Evolutionary conservation across 306 rosid species (phyloP).

Genomic region (Citrullus amarus): DNA sequence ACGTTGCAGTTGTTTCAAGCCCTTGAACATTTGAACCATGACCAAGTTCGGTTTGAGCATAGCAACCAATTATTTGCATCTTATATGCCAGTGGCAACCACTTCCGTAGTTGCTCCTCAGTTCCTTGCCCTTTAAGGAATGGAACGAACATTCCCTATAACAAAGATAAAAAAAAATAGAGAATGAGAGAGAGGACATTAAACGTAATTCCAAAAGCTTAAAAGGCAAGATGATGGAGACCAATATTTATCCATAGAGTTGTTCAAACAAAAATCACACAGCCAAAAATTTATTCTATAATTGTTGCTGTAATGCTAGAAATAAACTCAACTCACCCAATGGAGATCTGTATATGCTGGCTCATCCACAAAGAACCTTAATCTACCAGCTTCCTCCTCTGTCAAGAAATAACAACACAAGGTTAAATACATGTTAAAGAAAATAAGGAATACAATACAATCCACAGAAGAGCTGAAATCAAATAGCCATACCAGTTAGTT

Average conservation of each 20-base stretch:
- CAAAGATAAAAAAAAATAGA: conserved; percentile 7
- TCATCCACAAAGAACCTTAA: conserved; percentile 66
- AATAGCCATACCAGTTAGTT: conserved; percentile 45
- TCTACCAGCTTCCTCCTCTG: conserved; percentile 73
- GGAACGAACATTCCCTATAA: conserved; percentile 91
- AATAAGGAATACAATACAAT: neutral
- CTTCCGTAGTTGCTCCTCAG: conserved; percentile 81
- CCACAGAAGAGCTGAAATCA: neutral
- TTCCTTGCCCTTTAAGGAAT: conserved; percentile 72
- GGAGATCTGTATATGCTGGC: conserved; percentile 86
- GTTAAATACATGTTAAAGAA: neutral
- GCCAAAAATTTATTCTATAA: neutral
- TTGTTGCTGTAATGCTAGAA: conserved; percentile 8
- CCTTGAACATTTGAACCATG: conserved; percentile 99
- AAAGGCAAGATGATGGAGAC: neutral
- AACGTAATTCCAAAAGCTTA: neutral
- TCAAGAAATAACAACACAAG: conserved; percentile 9
- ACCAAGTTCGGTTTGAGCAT: conserved; percentile 98
- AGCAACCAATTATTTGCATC: conserved; percentile 97
- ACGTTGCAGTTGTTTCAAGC: conserved; percentile 93
- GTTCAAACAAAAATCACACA: neutral
- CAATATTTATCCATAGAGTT: neutral
- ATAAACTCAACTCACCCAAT: conserved; percentile 55
- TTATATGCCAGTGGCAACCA: conserved; percentile 85
- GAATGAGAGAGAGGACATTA: neutral